These are phyloP conservation scores for Pseudonitzschia multistriata DNA, from an alignment of 108 stramenopile genomes.

Conservation along the genomic window DNA sequence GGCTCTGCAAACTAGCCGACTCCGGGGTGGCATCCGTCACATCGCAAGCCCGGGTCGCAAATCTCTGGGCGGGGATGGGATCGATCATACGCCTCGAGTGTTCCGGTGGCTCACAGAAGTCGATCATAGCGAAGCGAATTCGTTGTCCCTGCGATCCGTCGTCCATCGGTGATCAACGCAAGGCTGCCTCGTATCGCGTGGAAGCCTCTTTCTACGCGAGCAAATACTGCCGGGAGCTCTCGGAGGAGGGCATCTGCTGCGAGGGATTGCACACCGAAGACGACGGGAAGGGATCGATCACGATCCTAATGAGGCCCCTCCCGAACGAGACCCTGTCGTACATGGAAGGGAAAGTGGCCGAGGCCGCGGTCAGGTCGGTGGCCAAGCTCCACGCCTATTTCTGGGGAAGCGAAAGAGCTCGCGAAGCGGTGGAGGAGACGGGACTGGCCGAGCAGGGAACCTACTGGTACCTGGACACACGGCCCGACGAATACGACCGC, in stretches of 20 bases:
- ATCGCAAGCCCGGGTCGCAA: conserved; percentile 3
- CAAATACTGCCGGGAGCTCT: background rate
- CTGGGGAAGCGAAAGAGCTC: conserved; percentile 38
- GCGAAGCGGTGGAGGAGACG: background rate
- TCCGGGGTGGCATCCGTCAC: background rate
- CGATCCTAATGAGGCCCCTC: conserved; percentile 3
- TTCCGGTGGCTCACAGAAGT: background rate
- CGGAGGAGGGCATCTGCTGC: conserved; percentile 5
- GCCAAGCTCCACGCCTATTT: conserved; percentile 65
- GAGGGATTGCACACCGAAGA: conserved; percentile 6
- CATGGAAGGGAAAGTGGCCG: conserved; percentile 2
- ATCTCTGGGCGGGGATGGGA: conserved; percentile 77
- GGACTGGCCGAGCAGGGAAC: conserved; percentile 54
- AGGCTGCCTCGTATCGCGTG: conserved; percentile 56
- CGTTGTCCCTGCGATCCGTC: conserved; percentile 19
- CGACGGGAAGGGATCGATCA: conserved; percentile 3
- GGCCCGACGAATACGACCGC: conserved; percentile 62
- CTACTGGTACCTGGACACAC: conserved; percentile 79
- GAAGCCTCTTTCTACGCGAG: conserved; percentile 68
- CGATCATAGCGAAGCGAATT: conserved; percentile 58
- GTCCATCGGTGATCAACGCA: conserved; percentile 64
- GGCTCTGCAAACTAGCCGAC: background rate
- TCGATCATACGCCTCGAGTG: conserved; percentile 49
- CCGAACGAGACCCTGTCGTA: background rate
- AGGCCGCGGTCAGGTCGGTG: conserved; percentile 45